Evolutionary conservation across 257 asterid genomes (phyloP).

Genomic region (Penstemon davidsonii): DNA sequence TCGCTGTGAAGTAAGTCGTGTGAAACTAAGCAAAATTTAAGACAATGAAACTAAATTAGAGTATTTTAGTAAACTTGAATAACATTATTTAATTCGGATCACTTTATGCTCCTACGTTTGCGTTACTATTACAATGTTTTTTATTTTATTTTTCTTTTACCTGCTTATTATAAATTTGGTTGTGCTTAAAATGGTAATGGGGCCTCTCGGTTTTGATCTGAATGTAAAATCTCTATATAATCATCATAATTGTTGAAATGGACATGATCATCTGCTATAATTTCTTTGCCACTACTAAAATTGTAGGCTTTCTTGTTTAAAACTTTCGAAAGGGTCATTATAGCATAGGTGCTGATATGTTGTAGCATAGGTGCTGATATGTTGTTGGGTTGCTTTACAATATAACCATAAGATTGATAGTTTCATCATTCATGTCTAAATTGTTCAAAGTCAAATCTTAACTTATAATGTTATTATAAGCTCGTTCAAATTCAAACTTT

Average conservation of each 20-base stretch:
- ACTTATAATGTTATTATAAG: not conserved
- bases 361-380: conserved; percentile 31
- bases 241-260: conserved; percentile 44
- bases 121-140: too few species aligned
- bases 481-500: not conserved
- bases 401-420: conserved; percentile 16
- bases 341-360: conserved; percentile 32
- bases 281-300: conserved; percentile 45
- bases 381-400: conserved; percentile 30
- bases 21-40: too few species aligned
- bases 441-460: conserved; percentile 30
- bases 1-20: too few species aligned
- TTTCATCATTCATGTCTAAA: conserved; percentile 22
- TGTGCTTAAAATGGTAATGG: conserved; percentile 6
- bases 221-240: conserved; percentile 21
- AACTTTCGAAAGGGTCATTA: conserved; percentile 38
- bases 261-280: conserved; percentile 41
- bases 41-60: too few species aligned
- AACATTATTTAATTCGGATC: too few species aligned
- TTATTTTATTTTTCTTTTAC: not conserved
- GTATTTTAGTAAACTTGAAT: too few species aligned
- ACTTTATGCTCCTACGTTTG: too few species aligned
- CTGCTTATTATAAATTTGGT: not conserved
- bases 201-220: conserved; percentile 28
- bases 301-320: conserved; percentile 33